Conservation (phyloP, 139 green algal genomes). For the Chlorella sp. region DNA sequence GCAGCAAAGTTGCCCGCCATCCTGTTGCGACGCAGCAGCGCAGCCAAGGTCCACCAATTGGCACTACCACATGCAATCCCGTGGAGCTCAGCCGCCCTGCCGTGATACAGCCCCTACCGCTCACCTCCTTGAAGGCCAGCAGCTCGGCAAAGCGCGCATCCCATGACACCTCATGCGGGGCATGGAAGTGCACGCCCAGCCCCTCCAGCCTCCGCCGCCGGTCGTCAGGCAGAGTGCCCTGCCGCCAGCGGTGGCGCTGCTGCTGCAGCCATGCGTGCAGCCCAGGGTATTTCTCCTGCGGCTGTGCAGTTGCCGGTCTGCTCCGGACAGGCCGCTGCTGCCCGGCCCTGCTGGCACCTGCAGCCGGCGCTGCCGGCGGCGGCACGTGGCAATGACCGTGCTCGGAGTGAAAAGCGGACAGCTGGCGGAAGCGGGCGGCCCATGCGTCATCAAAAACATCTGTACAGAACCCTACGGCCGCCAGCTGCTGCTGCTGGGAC, state of each 20-base stretch:
- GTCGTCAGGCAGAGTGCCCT: constrained; percentile 36
- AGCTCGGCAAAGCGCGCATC: constrained; percentile 31
- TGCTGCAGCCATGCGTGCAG: constrained; percentile 31
- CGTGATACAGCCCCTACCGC: too few relatives aligned
- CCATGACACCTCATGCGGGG: not conserved
- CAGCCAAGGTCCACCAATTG: too few relatives aligned
- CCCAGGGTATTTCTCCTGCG: constrained; percentile 1
- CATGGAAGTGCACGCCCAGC: constrained; percentile 33
- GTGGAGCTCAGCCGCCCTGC: too few relatives aligned
- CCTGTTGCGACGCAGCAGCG: too few relatives aligned
- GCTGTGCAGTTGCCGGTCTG: not conserved
- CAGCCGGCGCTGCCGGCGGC: too few relatives aligned
- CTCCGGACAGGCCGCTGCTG: too few relatives aligned
- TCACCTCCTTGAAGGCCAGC: constrained; percentile 9
- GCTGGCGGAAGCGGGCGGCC: constrained; percentile 30
- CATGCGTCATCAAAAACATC: constrained; percentile 17
- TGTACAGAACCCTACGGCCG: constrained; percentile 1
- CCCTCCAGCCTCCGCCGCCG: constrained; percentile 34
- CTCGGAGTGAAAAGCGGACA: constrained; percentile 42
- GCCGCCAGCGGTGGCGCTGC: constrained; percentile 18
- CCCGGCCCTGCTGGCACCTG: too few relatives aligned
- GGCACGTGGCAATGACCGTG: constrained; percentile 41
- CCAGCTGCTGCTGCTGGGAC: constrained; percentile 2
- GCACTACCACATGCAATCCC: not conserved
- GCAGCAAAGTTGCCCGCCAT: too few relatives aligned